Base-by-base conservation (phyloP, 164 flowering plant species). In the Aristolochia contorta region DNA sequence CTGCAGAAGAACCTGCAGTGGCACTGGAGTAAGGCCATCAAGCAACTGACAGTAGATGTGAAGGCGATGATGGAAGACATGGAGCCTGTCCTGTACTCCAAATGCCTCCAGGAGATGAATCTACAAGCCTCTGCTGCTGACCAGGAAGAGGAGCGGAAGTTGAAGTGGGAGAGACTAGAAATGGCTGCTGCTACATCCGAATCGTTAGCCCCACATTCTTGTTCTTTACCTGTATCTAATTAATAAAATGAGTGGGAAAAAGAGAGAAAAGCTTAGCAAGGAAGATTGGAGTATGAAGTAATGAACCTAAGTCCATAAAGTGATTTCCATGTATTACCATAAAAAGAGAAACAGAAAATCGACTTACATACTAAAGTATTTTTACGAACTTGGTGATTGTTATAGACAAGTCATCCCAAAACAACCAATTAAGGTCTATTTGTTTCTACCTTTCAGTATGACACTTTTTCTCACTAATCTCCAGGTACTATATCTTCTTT, bases 21-120 rank as follows among this genome's bases (percentile, higher is more conserved):
- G 69, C 96, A 88, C 23, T 85, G 92, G 92, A 82, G 83, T 78
- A 72, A 69, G 41, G 77, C 75, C 10, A 83, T 88, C 0, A 66
- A 80, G 27, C 82, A 84, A 63, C 57, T 84, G n/a, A 85, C 85
- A 0, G 65, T 71, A 37, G 81, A 69, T 47, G 85, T 85, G 14
- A 78, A 82, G 74, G 47, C 27, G 18, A 77, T 87, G 89, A 75
- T 85, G 33, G 78, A 77, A 69, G 86, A 82, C 33, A 74, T 79
- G 80, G 89, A 80, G 43, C 84, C 87, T 13, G 19, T 1, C 54
- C 57, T 85, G 0, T 83, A 85, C 72, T 9, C 59, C 22, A 67
- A 68, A 25, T 77, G 83, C 70, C 64, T 80, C 4, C 45, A 61
- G 25, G 74, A 77, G 56, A 69, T 77, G 1, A 60, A 70, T 15